Base-by-base conservation (phyloP, 78 protist species). In the Dictyostelium firmibasis region DNA sequence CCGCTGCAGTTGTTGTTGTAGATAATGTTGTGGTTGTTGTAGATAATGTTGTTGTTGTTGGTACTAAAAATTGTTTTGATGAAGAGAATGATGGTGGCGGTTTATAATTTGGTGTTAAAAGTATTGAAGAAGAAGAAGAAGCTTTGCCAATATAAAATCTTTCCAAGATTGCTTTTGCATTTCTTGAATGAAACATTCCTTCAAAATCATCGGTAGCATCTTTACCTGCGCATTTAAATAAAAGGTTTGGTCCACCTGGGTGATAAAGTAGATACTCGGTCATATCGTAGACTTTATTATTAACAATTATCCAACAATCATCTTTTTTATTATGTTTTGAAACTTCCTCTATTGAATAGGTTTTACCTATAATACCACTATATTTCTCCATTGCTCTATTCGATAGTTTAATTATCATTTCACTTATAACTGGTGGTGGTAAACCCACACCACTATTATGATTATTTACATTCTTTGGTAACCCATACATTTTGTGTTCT, bases 241-340 rank as follows among this genome's bases (percentile, higher is more conserved):
- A 4, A 38, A 96, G 88, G 25, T 89, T 96, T 62, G 92, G 92
- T 16, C 98, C 98, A 53, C 98, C 98, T 5, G 98, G 98, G 87
- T 97, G 98, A 53, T 87, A 83, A n/a, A 83, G 18, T 20, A 93
- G 88, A 83, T 92, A 97, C 14, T 89, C 85, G 25, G 97, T 92
- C 11, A 97, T 77, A 35, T 97, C 98, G 87, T 97, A 97, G 4
- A 96, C 98, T 64, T 96, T 92, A 38, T 96, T 97, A 79, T 91
- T 18, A 64, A 97, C 92, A 9, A 87, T 91, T 11, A 84, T 29
- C 98, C 97, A 97, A 43, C 77, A 82, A 33, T 92, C 96, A 85
- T 85, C 43, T 29, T 29, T 33, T 33, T 31, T 14, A 53, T 92
- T 87, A 81, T 97, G 98, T 20, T 79, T 57, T 27, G 70, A 25